Conservation (phyloP, 2,329 filamentous ascomycete genomes). For the Lachnellula subtilissima region DNA sequence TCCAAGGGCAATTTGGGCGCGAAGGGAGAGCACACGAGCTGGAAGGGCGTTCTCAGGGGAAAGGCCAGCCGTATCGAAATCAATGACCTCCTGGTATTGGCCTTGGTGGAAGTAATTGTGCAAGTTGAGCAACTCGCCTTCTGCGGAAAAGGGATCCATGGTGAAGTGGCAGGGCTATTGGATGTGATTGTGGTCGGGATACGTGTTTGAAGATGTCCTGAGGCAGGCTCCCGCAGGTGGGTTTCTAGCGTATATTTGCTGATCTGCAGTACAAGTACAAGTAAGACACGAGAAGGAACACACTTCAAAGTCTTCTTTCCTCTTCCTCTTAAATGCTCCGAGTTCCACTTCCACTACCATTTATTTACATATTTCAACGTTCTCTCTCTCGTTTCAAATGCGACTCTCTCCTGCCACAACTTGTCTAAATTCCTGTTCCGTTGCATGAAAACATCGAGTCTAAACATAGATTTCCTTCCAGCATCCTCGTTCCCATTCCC, state of each 20-base stretch:
- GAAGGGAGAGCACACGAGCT: conserved; percentile 72
- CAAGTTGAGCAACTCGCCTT: conserved; percentile 68
- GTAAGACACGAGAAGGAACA: background rate
- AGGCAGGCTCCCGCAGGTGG: background rate
- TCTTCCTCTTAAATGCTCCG: background rate
- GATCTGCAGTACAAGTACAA: background rate
- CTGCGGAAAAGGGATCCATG: conserved; percentile 67
- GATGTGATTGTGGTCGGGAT: conserved; percentile 6
- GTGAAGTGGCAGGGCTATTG: background rate
- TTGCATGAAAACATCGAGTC: background rate
- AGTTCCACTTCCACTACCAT: no score
- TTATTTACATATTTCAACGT: background rate
- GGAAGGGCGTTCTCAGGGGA: conserved; percentile 73
- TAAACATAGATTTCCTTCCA: no score
- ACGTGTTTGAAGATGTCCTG: conserved; percentile 20
- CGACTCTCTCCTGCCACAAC: background rate
- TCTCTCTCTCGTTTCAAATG: background rate
- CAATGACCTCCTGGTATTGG: conserved; percentile 80
- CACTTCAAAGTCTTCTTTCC: background rate
- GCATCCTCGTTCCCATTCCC: background rate
- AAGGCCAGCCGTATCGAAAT: conserved; percentile 77
- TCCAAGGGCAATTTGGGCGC: conserved; percentile 78
- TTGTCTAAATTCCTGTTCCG: conserved; percentile 1
- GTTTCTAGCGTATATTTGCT: background rate
- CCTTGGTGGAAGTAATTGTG: conserved; percentile 70